Conservation (phyloP, 108 stramenopile species). For the Cyclotella atomus region DNA sequence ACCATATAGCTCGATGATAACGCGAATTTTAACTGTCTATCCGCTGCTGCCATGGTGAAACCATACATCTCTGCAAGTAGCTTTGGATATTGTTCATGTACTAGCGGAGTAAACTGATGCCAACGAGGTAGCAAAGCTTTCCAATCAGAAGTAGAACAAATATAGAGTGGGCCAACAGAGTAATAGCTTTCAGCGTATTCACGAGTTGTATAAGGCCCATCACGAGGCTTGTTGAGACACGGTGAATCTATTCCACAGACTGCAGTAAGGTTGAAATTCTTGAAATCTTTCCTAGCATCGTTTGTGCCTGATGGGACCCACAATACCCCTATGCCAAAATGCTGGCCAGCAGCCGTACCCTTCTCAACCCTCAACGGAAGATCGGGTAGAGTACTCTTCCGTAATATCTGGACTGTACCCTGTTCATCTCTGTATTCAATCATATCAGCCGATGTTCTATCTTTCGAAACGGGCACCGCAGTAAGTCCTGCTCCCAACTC, state of each 20-base stretch:
- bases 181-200: slow-evolving; percentile 54
- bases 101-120: slow-evolving; percentile 68
- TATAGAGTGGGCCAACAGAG: slow-evolving; percentile 75
- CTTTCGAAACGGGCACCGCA: not conserved
- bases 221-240: slow-evolving; percentile 28
- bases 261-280: slow-evolving; percentile 43
- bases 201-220: slow-evolving; percentile 32
- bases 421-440: slow-evolving; percentile 32
- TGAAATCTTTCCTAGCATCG: slow-evolving; percentile 44
- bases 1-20: slow-evolving; percentile 77
- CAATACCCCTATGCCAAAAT: slow-evolving; percentile 42
- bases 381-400: slow-evolving; percentile 20
- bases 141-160: slow-evolving; percentile 73
- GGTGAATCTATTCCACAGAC: slow-evolving; percentile 45
- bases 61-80: slow-evolving; percentile 94
- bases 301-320: slow-evolving; percentile 38
- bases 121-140: slow-evolving; percentile 52
- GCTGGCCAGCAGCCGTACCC: slow-evolving; percentile 44
- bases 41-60: slow-evolving; percentile 87
- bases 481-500: slow-evolving; percentile 36
- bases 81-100: slow-evolving; percentile 72
- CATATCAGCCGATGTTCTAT: slow-evolving; percentile 3
- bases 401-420: slow-evolving; percentile 23
- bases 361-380: slow-evolving; percentile 15
- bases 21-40: slow-evolving; percentile 65